These are phyloP conservation scores for Ligustrum vulgare DNA, from an alignment of 257 asterid genomes.

Conservation along the genomic window DNA sequence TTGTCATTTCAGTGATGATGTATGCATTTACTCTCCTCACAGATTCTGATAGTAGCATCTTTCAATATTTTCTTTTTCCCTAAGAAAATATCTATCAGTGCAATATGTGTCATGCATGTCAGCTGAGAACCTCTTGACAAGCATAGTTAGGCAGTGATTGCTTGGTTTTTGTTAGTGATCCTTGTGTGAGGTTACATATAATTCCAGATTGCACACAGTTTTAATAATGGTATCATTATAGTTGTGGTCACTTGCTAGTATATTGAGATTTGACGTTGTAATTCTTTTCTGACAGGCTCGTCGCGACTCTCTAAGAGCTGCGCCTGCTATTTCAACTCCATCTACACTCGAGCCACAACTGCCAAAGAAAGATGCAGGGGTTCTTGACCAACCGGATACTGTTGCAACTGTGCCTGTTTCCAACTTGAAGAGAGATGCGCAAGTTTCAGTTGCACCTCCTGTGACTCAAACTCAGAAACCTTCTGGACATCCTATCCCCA, in stretches of 20 bases:
- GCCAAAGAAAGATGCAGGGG: slow-evolving; percentile 53
- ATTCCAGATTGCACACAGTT: slow-evolving; percentile 5
- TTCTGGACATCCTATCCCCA: slow-evolving; percentile 45
- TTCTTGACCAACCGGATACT: slow-evolving; percentile 42
- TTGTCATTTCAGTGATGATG: slow-evolving; percentile 8
- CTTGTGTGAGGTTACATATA: slow-evolving; percentile 4
- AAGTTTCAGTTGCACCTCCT: slow-evolving; percentile 48
- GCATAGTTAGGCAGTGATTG: background rate
- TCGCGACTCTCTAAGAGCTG: slow-evolving; percentile 44
- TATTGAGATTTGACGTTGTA: slow-evolving; percentile 11
- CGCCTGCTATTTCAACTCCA: slow-evolving; percentile 55
- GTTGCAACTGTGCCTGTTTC: slow-evolving; percentile 45
- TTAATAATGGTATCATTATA: slow-evolving; percentile 6
- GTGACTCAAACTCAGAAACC: slow-evolving; percentile 64
- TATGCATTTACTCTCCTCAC: slow-evolving; percentile 8
- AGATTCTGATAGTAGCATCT: slow-evolving; percentile 2
- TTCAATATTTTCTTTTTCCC: background rate
- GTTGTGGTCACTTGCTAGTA: slow-evolving; percentile 9
- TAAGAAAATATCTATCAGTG: background rate
- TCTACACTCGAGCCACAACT: slow-evolving; percentile 58
- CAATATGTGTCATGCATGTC: background rate
- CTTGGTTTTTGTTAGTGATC: slow-evolving; percentile 1
- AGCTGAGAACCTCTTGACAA: slow-evolving; percentile 14
- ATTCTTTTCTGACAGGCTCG: slow-evolving; percentile 53
- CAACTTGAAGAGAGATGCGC: slow-evolving; percentile 63